phyloP scores from a whole-genome alignment of 1,284 basidiomycete genomes.

The Malassezia sympodialis region DNA sequence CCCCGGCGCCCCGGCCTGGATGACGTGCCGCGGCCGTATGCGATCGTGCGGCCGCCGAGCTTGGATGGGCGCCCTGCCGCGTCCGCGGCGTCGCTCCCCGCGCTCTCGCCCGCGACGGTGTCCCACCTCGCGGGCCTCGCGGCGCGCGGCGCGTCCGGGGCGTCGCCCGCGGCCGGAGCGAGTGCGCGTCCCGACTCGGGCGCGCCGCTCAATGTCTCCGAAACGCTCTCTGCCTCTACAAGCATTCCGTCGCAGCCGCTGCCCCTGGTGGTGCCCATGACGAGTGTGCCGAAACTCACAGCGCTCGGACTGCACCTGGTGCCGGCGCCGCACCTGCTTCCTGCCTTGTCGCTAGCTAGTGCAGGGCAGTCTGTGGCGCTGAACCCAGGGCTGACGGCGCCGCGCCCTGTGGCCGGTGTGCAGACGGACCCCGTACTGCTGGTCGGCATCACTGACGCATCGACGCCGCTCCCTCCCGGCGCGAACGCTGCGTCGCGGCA shows the following conservation, averaged over 20 bases:
- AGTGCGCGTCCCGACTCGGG: background rate
- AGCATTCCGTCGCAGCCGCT: slow-evolving; percentile 40
- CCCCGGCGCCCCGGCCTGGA: background rate
- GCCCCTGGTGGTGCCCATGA: slow-evolving; percentile 40
- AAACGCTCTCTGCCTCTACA: slow-evolving; percentile 4
- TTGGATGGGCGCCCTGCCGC: background rate
- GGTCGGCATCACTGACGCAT: slow-evolving; percentile 37
- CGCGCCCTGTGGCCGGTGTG: slow-evolving; percentile 29
- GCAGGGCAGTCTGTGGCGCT: slow-evolving; percentile 16
- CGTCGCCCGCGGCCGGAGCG: slow-evolving; percentile 1
- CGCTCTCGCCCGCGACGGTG: slow-evolving; percentile 11
- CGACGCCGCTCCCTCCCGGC: slow-evolving; percentile 7
- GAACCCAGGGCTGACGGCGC: slow-evolving; percentile 20
- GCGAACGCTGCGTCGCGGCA: slow-evolving; percentile 21
- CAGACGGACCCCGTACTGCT: slow-evolving; percentile 39
- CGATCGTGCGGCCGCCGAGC: background rate
- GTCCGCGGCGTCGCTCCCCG: background rate
- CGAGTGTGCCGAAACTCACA: slow-evolving; percentile 31
- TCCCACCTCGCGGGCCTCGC: slow-evolving; percentile 13
- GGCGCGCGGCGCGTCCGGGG: background rate
- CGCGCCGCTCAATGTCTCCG: slow-evolving; percentile 3
- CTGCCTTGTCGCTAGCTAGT: slow-evolving; percentile 25
- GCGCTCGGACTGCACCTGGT: slow-evolving; percentile 35
- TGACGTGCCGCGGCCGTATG: background rate
- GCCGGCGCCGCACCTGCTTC: slow-evolving; percentile 34